Base-by-base conservation (phyloP, 768 basidiomycete species). In the Phylloporus sp. region DNA sequence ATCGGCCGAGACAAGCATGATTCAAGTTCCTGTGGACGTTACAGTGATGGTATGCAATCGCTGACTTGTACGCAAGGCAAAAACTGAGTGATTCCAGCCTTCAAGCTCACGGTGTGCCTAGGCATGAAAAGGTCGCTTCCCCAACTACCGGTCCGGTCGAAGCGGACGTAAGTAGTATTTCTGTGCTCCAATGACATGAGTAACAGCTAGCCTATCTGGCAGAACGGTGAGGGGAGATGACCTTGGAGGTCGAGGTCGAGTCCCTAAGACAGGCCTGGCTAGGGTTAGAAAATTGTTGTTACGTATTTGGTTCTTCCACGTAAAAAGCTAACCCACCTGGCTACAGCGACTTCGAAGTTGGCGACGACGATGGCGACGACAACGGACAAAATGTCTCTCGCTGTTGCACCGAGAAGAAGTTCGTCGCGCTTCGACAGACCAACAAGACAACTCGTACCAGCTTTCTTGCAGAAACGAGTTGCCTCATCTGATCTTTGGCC, bases 391-490 rank as follows among this genome's bases (percentile, higher is more conserved):
- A 72, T 81, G 49, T 74, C 80, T 4, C 69, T 83, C n/a, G 64
- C 79, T 0, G 71, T 82, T 41, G 62, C 71, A 23, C 62, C 67
- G 26, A 61, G 74, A 42, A 60, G 64, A 20, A 55, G 70, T 31
- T 64, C 72, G 18, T 63, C 71, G 17, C 69, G 70, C 48, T 56
- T 76, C 27, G 74, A 66, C 64, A 75, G 66, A 64, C 68, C 70
- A n/a, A 71, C 73, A 14, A 68, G 72, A 48, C 71, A 74, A 47
- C 64, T 75, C 28, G 78, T 86, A 1, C 91, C 93, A 4, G 86
- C 87, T 0, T 96, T 96, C 62, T 75, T 96, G 13, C 90, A 93
- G 68, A 97, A 97, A 85, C 68, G 86, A 86, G 92, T 94, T n/a
- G 46, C 54, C 6, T 44, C 46, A 37, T 53, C 52, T 50, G 42